A percentile compares a stretch with the other conserved stretches of the same genome.
These are phyloP conservation scores for Corynespora cassiicola DNA, from an alignment of 2,329 filamentous ascomycete species.

Conservation along the genomic window DNA sequence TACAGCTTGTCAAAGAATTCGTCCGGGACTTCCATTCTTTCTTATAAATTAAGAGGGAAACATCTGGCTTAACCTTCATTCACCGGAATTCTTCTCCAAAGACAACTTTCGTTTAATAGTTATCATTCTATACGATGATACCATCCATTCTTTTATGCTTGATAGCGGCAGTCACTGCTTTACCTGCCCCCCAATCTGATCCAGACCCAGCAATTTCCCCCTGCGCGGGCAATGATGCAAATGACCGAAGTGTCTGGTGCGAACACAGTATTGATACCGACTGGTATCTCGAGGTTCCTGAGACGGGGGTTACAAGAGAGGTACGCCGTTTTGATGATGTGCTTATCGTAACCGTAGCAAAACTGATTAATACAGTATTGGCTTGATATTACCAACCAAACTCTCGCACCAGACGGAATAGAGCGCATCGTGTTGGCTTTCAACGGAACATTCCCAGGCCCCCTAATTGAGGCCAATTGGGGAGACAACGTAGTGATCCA, in stretches of 20 bases:
- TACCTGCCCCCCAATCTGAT: slow-evolving; percentile 14
- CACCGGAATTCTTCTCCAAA: too few relatives aligned
- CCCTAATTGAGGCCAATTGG: slow-evolving; percentile 44
- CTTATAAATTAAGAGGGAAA: too few relatives aligned
- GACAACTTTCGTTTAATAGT: too few relatives aligned
- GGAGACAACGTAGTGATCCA: slow-evolving; percentile 66
- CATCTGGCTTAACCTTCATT: too few relatives aligned
- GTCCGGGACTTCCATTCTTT: too few relatives aligned
- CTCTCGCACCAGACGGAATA: slow-evolving; percentile 60
- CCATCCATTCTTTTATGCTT: too few relatives aligned
- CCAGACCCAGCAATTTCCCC: too few relatives aligned
- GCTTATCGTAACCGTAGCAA: too few relatives aligned
- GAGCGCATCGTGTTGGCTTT: slow-evolving; percentile 25
- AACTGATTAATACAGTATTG: slow-evolving; percentile 45
- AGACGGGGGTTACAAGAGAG: slow-evolving; percentile 60
- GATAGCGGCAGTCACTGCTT: too few relatives aligned
- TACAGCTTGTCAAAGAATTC: too few relatives aligned
- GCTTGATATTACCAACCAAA: slow-evolving; percentile 46
- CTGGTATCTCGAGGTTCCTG: slow-evolving; percentile 57
- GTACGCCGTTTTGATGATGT: too few relatives aligned
- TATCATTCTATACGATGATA: too few relatives aligned
- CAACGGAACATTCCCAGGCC: slow-evolving; percentile 49
- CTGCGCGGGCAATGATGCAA: slow-evolving; percentile 33
- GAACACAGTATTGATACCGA: slow-evolving; percentile 58
- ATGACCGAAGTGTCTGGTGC: slow-evolving; percentile 46